Evolutionary conservation across 2,329 filamentous ascomycete genomes (phyloP).

Genomic region (Trichoderma sp.): DNA sequence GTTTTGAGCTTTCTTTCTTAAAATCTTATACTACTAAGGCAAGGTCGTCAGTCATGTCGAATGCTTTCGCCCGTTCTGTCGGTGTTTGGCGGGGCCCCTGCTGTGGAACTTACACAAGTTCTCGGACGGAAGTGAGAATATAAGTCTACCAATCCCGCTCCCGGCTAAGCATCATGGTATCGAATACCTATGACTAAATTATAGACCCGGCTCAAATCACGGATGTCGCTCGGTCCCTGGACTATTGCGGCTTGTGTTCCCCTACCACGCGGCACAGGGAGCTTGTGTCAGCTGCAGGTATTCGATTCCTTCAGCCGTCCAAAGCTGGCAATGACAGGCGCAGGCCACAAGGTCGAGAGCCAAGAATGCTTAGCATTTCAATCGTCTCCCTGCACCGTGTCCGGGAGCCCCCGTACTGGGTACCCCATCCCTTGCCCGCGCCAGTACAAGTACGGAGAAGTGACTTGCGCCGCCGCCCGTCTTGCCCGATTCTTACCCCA

Average conservation of each 20-base stretch:
- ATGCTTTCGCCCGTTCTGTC: not conserved
- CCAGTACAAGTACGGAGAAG: not conserved
- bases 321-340: not conserved
- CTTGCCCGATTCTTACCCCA: not conserved
- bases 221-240: not conserved
- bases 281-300: constrained; percentile 13
- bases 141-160: not conserved
- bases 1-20: not conserved
- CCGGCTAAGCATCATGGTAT: not conserved
- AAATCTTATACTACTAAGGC: not conserved
- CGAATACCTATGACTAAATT: not conserved
- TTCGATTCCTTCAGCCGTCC: constrained; percentile 2
- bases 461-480: not conserved
- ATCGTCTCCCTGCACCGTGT: not conserved
- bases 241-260: not conserved
- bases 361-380: not conserved
- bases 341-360: not conserved
- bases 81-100: not conserved
- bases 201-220: not conserved
- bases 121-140: not conserved
- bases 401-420: not conserved
- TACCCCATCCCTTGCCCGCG: not conserved
- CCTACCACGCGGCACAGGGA: not conserved
- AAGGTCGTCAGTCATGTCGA: not conserved
- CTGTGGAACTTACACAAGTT: not conserved